phyloP scores from a whole-genome alignment of 768 basidiomycete species.

The Holtermannia corniformis region DNA sequence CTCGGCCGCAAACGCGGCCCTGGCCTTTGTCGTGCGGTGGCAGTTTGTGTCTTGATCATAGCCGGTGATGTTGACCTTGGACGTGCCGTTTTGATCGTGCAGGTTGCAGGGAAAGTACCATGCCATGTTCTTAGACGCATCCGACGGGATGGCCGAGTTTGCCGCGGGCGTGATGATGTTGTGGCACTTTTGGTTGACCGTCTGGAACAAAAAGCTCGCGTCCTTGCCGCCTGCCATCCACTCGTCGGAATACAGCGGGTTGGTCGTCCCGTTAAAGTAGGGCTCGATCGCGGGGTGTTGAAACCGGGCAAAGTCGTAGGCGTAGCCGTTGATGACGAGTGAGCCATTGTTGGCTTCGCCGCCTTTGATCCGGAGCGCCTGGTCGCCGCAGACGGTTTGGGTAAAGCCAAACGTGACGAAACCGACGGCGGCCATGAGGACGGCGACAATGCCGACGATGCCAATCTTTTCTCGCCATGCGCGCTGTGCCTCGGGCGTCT shows the following conservation, averaged over 20 bases:
- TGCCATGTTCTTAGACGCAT: slow-evolving; percentile 54
- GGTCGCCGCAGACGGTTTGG: slow-evolving; percentile 79
- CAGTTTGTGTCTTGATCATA: slow-evolving; percentile 62
- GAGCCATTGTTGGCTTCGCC: slow-evolving; percentile 67
- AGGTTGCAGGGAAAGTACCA: slow-evolving; percentile 99
- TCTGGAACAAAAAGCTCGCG: slow-evolving; percentile 91
- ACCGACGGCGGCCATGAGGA: slow-evolving; percentile 87
- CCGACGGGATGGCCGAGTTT: slow-evolving; percentile 58
- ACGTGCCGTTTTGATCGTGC: slow-evolving; percentile 59
- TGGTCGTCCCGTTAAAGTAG: slow-evolving; percentile 66
- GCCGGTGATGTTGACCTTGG: slow-evolving; percentile 56
- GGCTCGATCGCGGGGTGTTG: slow-evolving; percentile 62
- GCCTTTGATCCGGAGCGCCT: slow-evolving; percentile 70
- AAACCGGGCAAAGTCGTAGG: slow-evolving; percentile 83
- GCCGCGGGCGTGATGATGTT: slow-evolving; percentile 62
- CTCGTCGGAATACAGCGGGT: slow-evolving; percentile 67
- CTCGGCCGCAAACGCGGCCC: slow-evolving; percentile 49
- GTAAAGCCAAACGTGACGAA: slow-evolving; percentile 99
- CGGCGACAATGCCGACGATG: slow-evolving; percentile 64
- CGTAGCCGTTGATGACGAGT: slow-evolving; percentile 87
- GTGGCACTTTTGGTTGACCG: slow-evolving; percentile 71
- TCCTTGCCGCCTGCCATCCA: slow-evolving; percentile 81
- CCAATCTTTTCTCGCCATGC: slow-evolving; percentile 99
- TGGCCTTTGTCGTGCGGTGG: slow-evolving; percentile 55
- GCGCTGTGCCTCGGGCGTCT: slow-evolving; percentile 81